Base-by-base conservation (phyloP, 495 filamentous ascomycete genomes). In the Penicillium tannophilum region DNA sequence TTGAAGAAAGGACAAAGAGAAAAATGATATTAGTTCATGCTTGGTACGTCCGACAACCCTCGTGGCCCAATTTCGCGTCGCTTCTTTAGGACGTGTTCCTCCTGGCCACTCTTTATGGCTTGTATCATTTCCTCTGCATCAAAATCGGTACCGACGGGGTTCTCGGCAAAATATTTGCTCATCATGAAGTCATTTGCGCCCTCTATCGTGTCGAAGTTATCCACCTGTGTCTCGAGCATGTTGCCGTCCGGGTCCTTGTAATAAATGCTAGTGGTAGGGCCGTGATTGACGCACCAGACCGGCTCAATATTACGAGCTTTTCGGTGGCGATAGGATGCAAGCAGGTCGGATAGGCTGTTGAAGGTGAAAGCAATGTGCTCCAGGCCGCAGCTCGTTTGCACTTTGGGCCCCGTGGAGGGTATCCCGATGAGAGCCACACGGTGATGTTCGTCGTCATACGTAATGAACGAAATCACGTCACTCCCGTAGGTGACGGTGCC, bases 191-290 rank as follows among this genome's bases (percentile, higher is more conserved):
- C 42, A 14, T 35, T 45, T 9, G 56, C 56, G 17, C 41, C 50
- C 24, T 54, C 23, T 4, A 36, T 12, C 1, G 56, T 69, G 20
- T 73, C 69, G 46, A 79, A 76, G 39, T 70, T 73, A 53, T 80
- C 76, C 3, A 78, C 74, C 62, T 82, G 77, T 6, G 69, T 74
- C 63, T 82, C 79, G 45, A 81, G 58, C 44, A 51, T 30, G 59
- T 82, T 82, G 7, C 77, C 77, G 54, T 82, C 79, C 16, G 78
- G 78, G 52, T 82, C 79, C 17, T 60, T 59, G 55, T 81, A 79
- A 56, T 79, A 82, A 4, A 82, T 68, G 42, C 68, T 74, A 2
- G 66, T 77, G 3, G 72, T 79, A 1, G 66, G 62, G 3, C 78
- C 79, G 51, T 82, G 79, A 54, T 80, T 79, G 20, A 79, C 68